Conservation (phyloP, 1,284 basidiomycete species). For the Melampsora abietis-canadensis region DNA sequence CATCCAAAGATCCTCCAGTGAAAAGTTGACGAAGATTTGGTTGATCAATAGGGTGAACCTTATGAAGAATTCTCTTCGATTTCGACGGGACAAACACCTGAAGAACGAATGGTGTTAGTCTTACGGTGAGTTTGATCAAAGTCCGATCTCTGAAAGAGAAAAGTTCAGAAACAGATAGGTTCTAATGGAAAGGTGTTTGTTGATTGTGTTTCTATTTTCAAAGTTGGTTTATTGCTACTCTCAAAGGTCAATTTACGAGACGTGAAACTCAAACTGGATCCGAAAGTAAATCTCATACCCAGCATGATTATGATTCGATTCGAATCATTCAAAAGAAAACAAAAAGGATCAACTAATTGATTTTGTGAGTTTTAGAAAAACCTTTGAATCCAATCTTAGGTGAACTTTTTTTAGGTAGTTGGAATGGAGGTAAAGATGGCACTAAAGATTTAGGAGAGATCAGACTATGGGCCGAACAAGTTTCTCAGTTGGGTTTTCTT, state of each 20-base stretch:
- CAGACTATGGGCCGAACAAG: conserved; percentile 86
- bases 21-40: no score
- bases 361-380: conserved; percentile 70
- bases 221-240: conserved; percentile 51
- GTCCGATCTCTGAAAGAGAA: no score
- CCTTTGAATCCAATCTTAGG: conserved; percentile 94
- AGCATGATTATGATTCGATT: conserved; percentile 54
- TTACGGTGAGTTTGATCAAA: conserved; percentile 17
- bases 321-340: conserved; percentile 58
- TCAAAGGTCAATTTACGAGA: conserved; percentile 42
- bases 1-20: no score
- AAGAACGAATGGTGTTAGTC: conserved; percentile 51
- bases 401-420: conserved; percentile 80
- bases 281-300: conserved; percentile 10
- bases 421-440: conserved; percentile 59
- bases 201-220: neutral
- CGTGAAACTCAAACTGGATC: conserved; percentile 31
- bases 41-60: conserved; percentile 51
- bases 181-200: no score
- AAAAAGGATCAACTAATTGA: no score
- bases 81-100: conserved; percentile 50
- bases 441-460: conserved; percentile 73
- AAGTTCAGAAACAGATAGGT: no score
- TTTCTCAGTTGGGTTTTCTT: conserved; percentile 63
- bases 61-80: conserved; percentile 50